Evolutionary conservation across 2,329 filamentous ascomycete species (phyloP), one percentile per base, ranked within the genome.

Genomic region (Juglanconis sp.): DNA sequence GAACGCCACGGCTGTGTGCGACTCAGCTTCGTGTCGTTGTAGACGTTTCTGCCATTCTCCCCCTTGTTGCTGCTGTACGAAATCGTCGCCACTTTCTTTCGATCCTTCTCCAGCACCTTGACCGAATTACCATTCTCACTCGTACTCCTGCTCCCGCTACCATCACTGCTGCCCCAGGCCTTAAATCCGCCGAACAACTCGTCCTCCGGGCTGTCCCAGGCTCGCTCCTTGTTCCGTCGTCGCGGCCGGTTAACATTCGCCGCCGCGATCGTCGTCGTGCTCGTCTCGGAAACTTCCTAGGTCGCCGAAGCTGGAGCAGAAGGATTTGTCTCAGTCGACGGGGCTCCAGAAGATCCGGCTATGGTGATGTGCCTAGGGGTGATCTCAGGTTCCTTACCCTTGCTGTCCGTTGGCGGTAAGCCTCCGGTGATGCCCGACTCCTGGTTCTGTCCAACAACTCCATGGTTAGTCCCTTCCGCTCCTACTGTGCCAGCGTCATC

Each of bases 341-440:
- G 66, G 53, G 59, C 57, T 30, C 35, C 53, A 64, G 56, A 51
- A 31, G 60, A 34, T 57, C 54, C 54, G 32, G 56, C 53, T 32
- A 53, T 52, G 32, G 63, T 56, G 30, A 24, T 38, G 40, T 24
- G 5, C 40, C 48, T 35, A 31, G 30, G 46, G 10, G 10, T 4
- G 15, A 17, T 3, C 9, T 48, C 46, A 31, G 17, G 15, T 56
- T 56, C 53, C 62, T 50, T 65, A 47, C 63, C 62, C 46, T 63
- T 60, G 30, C 56, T 60, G 4, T 62, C 63, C 7, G 67, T 60
- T 9, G 72, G 70, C 17, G 72, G 70, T 24, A 73, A 64, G 36
- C 66, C 65, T 52, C 72, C 70, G 35, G 72, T 77, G 46, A 83
- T 74, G 5, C 81, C 81, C 5, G 76, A 76, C 6, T 69, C 69